Base-by-base conservation (phyloP, 805 yeast genomes). In the Nakazawaea anatomiae region DNA sequence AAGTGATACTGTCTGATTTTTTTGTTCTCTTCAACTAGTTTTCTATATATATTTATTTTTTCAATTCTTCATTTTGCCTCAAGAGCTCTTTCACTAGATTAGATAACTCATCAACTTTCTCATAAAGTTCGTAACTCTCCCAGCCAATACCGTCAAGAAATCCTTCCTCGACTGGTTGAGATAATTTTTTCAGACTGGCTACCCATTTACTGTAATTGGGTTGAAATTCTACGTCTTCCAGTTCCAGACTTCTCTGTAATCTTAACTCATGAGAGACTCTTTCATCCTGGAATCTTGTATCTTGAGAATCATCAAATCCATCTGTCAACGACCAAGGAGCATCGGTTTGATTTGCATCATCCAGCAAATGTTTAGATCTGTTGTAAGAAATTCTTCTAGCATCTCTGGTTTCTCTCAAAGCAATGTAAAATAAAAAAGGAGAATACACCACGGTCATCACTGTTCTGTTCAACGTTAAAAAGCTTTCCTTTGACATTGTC, bases 241-340 rank as follows among this genome's bases (percentile, higher is more conserved):
- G 62, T 61, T 87, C 94, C 1, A 90, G 91, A 31, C 74, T 71
- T 34, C 74, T 68, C 60, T 87, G 94, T 8, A 68, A 65, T 48
- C 72, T 65, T 31, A 83, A 54, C 8, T 70, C 67, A 40, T 70
- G 70, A 18, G 73, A 64, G 4, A 71, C 65, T 31, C 64, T 61
- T 18, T 54, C 44, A 1, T 55, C 53, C 2, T 58, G 60, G 18
- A 61, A 57, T 36, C 64, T 65, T 14, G 63, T 60, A 25, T 66
- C 68, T 30, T 58, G 52, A 25, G 71, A 63, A 45, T 73, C 79
- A 36, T 70, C 70, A 54, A 70, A 88, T 0, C 96, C 96, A 65
- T 88, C 96, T 6, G 85, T 77, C 57, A 89, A 71, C 56, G 86
- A 89, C 96, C 96, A 89, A 59, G 85, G 91, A 6, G 83, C 76